A percentile compares a stretch with the other conserved stretches of the same genome.
These are phyloP conservation scores for Apocynum venetum DNA, from an alignment of 257 asterid genomes.

Conservation along the genomic window DNA sequence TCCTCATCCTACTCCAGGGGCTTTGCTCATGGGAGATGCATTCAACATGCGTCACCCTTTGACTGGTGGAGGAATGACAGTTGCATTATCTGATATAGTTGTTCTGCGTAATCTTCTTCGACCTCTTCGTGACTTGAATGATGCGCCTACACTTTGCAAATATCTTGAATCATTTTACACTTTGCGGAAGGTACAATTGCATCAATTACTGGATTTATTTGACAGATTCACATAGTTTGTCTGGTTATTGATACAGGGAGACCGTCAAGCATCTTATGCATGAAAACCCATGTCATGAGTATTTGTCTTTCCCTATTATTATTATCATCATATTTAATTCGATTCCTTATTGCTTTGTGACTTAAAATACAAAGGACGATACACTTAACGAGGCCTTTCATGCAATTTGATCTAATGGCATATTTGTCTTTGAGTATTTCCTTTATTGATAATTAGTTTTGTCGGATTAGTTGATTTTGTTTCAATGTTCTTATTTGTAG, in stretches of 20 bases:
- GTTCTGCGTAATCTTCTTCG: slow-evolving; percentile 54
- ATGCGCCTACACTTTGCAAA: slow-evolving; percentile 41
- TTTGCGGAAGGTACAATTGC: slow-evolving; percentile 42
- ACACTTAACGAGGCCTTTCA: background rate
- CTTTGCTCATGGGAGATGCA: slow-evolving; percentile 64
- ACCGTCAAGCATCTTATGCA: background rate
- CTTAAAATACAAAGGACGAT: background rate
- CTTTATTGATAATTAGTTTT: background rate
- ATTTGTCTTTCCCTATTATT: background rate
- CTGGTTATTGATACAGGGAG: background rate
- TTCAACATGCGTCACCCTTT: slow-evolving; percentile 72
- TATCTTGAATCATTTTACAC: slow-evolving; percentile 62
- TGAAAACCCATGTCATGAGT: background rate
- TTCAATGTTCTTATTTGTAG: slow-evolving; percentile 28
- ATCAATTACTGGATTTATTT: background rate
- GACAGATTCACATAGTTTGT: background rate
- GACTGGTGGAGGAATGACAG: slow-evolving; percentile 77
- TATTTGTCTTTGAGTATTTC: background rate
- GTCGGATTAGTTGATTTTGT: background rate
- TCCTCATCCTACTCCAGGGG: slow-evolving; percentile 64
- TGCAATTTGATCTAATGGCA: background rate
- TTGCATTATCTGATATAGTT: slow-evolving; percentile 58
- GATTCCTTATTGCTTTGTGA: background rate
- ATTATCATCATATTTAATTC: background rate
- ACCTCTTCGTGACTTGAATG: slow-evolving; percentile 42